These are phyloP conservation scores for Carex kokanica DNA, from an alignment of 176 grass and related monocot genomes.

Conservation along the genomic window DNA sequence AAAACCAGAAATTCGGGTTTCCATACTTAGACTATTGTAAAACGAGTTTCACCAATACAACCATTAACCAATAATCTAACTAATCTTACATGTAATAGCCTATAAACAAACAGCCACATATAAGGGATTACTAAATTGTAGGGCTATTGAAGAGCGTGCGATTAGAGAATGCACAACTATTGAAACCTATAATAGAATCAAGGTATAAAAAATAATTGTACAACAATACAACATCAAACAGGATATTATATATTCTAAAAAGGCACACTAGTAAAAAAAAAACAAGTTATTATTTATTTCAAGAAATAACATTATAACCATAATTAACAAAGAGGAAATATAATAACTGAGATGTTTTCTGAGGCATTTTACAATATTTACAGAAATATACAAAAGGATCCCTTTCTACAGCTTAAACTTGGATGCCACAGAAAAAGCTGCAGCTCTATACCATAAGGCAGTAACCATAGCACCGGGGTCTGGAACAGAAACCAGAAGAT, in stretches of 20 bases:
- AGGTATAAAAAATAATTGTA: neutral
- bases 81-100: no score
- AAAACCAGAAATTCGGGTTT: no score
- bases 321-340: neutral
- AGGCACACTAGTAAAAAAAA: neutral
- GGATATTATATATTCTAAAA: neutral
- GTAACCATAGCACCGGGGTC: constrained; percentile 43
- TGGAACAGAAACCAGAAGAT: constrained; percentile 37
- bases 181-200: neutral
- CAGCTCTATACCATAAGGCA: constrained; percentile 41
- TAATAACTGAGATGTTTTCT: neutral
- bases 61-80: no score
- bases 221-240: neutral
- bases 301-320: neutral
- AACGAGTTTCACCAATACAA: no score
- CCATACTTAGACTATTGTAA: no score
- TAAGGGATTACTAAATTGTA: no score
- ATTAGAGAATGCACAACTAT: neutral
- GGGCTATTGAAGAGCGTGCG: neutral
- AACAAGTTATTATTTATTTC: neutral
- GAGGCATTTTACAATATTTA: neutral
- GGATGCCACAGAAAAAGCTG: constrained; percentile 24
- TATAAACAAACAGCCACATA: no score
- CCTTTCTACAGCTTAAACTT: constrained; percentile 10
- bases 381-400: neutral